Base-by-base conservation (phyloP, 192 early-diverging fungal species). In the Gigaspora rosea region DNA sequence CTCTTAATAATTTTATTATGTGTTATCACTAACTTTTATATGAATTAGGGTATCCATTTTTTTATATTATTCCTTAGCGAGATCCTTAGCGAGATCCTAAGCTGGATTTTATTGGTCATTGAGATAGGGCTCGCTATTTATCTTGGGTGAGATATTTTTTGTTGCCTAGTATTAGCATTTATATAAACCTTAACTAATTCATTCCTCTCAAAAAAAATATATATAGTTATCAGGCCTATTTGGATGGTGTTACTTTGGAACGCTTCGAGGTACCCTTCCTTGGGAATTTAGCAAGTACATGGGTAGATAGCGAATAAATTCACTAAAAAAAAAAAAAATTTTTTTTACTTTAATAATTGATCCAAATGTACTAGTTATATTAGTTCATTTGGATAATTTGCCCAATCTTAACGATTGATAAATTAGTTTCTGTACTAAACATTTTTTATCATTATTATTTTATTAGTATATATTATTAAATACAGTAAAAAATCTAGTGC, bases 221-320 rank as follows among this genome's bases (percentile, higher is more conserved):
- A 27, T 27, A 41, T 36, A 90, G 87, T 20, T 91, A 90, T 57
- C 83, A 87, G 52, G 93, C 93, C 3, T 93, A 92, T 81, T 68
- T 88, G 58, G 90, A 92, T 69, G 90, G 87, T 10, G 89, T 89
- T 47, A 85, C 89, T 7, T 85, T 94, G 71, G 90, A 91, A 73
- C 89, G 93, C 54, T 93, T 88, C 70, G 77, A 90, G 51, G 46
- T 93, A 12, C 93, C 93, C 1, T 91, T 90, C 66, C 72, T 93
- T 68, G 93, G 93, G 15, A 78, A 74, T 54, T 75, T 91, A 52
- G 93, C 93, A 10, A 73, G 82, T 41, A 79, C 87, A 71, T 90
- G 90, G 83, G 91, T 93, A 3, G 92, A 94, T 77, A 83, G 78
- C 49, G 92, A 94, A 79, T 94, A 85, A 81, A 33, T 33, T 41